A percentile compares a stretch with the other conserved stretches of the same genome.
Evolutionary conservation across 257 asterid genomes (phyloP).

Genomic region (Parsonsia alboflavescens): DNA sequence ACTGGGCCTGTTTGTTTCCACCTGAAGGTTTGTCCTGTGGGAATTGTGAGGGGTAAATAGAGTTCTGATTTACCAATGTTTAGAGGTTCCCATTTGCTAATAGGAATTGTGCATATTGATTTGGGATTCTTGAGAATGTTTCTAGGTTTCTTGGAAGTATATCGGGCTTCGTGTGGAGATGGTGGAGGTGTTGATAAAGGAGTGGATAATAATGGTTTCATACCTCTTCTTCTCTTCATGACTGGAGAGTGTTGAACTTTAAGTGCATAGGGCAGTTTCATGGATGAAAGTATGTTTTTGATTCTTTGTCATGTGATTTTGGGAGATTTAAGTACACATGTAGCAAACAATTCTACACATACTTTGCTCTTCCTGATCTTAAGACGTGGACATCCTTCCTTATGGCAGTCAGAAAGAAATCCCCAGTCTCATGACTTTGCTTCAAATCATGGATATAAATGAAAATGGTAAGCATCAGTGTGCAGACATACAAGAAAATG

Average conservation of each 20-base stretch:
- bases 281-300: not conserved
- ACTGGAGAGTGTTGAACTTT: not conserved
- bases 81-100: conserved; percentile 52
- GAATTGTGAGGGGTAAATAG: conserved; percentile 84
- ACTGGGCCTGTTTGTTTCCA: conserved; percentile 75
- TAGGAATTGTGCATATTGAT: conserved; percentile 27
- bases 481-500: not conserved
- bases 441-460: conserved; percentile 14
- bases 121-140: conserved; percentile 36
- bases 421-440: conserved; percentile 35
- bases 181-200: conserved; percentile 24
- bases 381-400: conserved; percentile 31
- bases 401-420: conserved; percentile 35
- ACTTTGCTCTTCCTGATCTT: conserved; percentile 35
- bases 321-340: not conserved
- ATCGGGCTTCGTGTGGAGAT: conserved; percentile 7
- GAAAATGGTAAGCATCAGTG: not conserved
- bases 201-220: conserved; percentile 8
- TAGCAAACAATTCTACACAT: not conserved
- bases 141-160: conserved; percentile 24
- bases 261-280: not conserved
- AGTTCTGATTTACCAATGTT: conserved; percentile 61
- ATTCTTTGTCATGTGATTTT: not conserved
- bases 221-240: conserved; percentile 22
- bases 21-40: conserved; percentile 95